Percentiles rank a stretch among this genome's conserved stretches.
phyloP scores from a whole-genome alignment of 768 basidiomycete genomes.

The Tulasnella sp. region DNA sequence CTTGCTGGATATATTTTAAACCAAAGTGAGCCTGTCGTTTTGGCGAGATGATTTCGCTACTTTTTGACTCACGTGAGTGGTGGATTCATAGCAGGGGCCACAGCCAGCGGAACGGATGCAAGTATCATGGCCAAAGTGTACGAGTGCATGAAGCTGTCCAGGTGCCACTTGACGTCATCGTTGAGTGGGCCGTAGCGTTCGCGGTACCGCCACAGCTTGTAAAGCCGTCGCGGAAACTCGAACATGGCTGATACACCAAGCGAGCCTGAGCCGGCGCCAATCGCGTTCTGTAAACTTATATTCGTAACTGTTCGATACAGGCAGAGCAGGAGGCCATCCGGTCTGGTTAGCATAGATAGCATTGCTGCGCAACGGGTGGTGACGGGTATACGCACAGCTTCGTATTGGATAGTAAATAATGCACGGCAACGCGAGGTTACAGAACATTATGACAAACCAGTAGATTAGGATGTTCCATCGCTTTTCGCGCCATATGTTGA shows the following conservation, averaged over 20 bases:
- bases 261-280: slow-evolving; percentile 20
- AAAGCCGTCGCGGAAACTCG: slow-evolving; percentile 23
- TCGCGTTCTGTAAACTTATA: background rate
- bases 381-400: background rate
- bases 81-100: slow-evolving; percentile 20
- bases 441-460: slow-evolving; percentile 9
- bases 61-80: slow-evolving; percentile 7
- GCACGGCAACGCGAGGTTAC: slow-evolving; percentile 19
- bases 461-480: slow-evolving; percentile 16
- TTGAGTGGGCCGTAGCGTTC: slow-evolving; percentile 21
- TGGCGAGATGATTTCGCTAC: too few relatives aligned
- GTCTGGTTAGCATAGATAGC: background rate
- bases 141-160: slow-evolving; percentile 20
- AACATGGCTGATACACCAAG: slow-evolving; percentile 21
- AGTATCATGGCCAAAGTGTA: slow-evolving; percentile 17
- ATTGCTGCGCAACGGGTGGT: background rate
- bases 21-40: background rate
- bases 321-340: too few relatives aligned
- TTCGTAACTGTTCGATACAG: background rate
- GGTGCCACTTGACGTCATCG: slow-evolving; percentile 19
- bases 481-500: too few relatives aligned
- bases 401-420: slow-evolving; percentile 20
- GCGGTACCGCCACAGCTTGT: slow-evolving; percentile 18
- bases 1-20: slow-evolving; percentile 11
- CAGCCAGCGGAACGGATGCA: slow-evolving; percentile 21